Evolutionary conservation across 352 stramenopile genomes (phyloP).

Genomic region (Globisporangium megalacanthum): DNA sequence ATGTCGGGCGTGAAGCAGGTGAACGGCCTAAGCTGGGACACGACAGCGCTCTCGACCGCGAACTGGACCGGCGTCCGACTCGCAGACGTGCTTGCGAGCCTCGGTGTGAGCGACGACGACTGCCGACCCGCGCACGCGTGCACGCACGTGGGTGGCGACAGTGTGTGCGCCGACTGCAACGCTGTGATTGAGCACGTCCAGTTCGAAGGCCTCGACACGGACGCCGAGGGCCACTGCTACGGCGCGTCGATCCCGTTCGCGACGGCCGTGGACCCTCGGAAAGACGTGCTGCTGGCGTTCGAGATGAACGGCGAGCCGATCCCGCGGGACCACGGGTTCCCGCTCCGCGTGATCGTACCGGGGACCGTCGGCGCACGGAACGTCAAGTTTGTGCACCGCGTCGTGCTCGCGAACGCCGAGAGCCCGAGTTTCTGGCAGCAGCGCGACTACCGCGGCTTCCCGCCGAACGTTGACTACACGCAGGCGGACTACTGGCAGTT

Average conservation of each 20-base stretch:
- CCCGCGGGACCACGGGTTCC: slow-evolving; percentile 91
- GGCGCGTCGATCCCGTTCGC: slow-evolving; percentile 76
- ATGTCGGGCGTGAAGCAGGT: slow-evolving; percentile 63
- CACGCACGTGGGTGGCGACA: slow-evolving; percentile 36
- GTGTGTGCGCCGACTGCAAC: slow-evolving; percentile 14
- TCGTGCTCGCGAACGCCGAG: slow-evolving; percentile 72
- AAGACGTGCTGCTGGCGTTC: slow-evolving; percentile 92
- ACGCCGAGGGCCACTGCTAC: slow-evolving; percentile 40
- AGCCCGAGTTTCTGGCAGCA: slow-evolving; percentile 90
- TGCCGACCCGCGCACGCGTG: slow-evolving; percentile 23
- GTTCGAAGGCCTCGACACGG: slow-evolving; percentile 38
- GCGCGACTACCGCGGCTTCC: slow-evolving; percentile 89
- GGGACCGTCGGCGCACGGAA: slow-evolving; percentile 87
- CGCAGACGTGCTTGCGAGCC: slow-evolving; percentile 71
- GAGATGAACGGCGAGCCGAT: slow-evolving; percentile 90
- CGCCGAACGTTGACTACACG: slow-evolving; percentile 81
- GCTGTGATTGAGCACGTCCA: slow-evolving; percentile 36
- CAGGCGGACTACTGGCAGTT: slow-evolving; percentile 75
- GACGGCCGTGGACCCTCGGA: slow-evolving; percentile 84
- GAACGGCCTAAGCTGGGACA: slow-evolving; percentile 26
- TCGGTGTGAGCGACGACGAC: slow-evolving; percentile 61
- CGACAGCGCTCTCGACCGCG: slow-evolving; percentile 81
- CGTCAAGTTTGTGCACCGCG: slow-evolving; percentile 92
- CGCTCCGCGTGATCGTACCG: slow-evolving; percentile 90
- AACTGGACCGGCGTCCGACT: slow-evolving; percentile 89